Conservation (phyloP, 2,329 filamentous ascomycete genomes). For the Aspergillus calidoustus region DNA sequence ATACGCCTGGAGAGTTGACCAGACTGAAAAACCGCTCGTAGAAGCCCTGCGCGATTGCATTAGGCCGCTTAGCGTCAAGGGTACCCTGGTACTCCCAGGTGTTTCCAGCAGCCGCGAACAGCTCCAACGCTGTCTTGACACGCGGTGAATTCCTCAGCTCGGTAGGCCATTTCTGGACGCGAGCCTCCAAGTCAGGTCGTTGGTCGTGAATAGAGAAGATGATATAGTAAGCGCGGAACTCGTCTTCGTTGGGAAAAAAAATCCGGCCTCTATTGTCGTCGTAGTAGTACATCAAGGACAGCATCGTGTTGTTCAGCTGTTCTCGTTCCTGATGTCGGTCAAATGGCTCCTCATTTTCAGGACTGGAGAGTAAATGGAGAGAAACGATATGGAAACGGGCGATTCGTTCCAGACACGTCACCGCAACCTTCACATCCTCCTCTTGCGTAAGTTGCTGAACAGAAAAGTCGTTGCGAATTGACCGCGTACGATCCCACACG, state of each 20-base stretch:
- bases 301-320: conserved; percentile 66
- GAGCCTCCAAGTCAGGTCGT: conserved; percentile 60
- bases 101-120: conserved; percentile 61
- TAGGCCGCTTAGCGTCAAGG: conserved; percentile 53
- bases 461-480: conserved; percentile 68
- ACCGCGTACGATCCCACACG: conserved; percentile 68
- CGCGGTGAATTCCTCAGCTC: conserved; percentile 56
- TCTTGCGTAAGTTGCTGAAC: conserved; percentile 63
- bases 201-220: conserved; percentile 59
- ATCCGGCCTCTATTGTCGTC: conserved; percentile 58
- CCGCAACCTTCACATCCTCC: conserved; percentile 61
- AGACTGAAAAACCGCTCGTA: conserved; percentile 63
- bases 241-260: conserved; percentile 62
- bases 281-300: conserved; percentile 66
- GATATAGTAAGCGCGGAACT: conserved; percentile 67
- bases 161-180: conserved; percentile 60
- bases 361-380: conserved; percentile 61
- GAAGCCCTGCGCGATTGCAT: conserved; percentile 62
- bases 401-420: conserved; percentile 66
- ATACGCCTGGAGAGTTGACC: conserved; percentile 58
- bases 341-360: conserved; percentile 57
- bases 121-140: conserved; percentile 60
- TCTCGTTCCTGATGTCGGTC: conserved; percentile 65
- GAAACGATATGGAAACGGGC: conserved; percentile 67
- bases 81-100: conserved; percentile 57